These are phyloP conservation scores for Linderina pennispora DNA, from an alignment of 192 early-diverging fungal species.

Conservation along the genomic window DNA sequence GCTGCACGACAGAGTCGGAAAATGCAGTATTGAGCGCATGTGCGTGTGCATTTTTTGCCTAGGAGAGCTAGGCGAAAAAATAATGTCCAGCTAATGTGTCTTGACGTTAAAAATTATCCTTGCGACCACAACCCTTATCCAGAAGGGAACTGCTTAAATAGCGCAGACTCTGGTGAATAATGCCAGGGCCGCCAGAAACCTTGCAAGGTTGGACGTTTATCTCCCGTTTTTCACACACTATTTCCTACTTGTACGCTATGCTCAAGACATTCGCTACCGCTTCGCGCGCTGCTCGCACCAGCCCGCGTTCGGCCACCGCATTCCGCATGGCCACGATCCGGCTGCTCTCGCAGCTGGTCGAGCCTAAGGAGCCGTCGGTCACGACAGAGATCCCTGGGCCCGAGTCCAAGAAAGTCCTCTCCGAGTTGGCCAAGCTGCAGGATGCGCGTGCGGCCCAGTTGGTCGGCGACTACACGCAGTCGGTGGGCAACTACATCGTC, in stretches of 20 bases:
- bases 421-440: constrained; percentile 50
- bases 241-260: constrained; percentile 1
- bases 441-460: constrained; percentile 63
- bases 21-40: too few species aligned
- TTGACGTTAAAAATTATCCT: too few species aligned
- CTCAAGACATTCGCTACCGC: not conserved
- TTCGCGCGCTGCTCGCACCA: not conserved
- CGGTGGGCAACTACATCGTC: constrained; percentile 66
- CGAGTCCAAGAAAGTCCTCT: constrained; percentile 45
- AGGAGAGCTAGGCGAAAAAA: too few species aligned
- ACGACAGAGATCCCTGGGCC: constrained; percentile 57
- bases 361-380: constrained; percentile 53
- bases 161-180: not conserved
- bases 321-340: constrained; percentile 2
- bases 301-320: not conserved
- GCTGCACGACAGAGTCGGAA: too few species aligned
- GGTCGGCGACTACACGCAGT: constrained; percentile 58
- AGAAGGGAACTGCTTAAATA: too few species aligned
- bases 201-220: not conserved
- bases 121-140: too few species aligned
- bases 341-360: constrained; percentile 29
- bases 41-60: too few species aligned
- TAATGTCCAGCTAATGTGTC: too few species aligned
- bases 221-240: not conserved
- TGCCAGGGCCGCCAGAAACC: not conserved